Conservation (phyloP, 768 basidiomycete genomes). For the Mycena vitilis region DNA sequence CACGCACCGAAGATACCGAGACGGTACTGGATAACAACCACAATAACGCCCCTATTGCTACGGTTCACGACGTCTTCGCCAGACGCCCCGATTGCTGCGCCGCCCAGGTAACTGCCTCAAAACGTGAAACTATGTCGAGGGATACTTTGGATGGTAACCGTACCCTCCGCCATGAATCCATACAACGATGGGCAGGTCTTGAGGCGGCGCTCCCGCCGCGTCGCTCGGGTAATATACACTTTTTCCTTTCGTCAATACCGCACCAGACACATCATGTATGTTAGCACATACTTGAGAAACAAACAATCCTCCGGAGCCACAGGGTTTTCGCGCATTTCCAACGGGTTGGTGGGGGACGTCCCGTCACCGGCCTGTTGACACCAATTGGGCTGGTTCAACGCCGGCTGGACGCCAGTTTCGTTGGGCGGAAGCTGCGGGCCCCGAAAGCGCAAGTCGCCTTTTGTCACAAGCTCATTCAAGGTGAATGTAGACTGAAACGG, state of each 20-base stretch:
- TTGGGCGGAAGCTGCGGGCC: slow-evolving; percentile 32
- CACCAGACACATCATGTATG: not conserved
- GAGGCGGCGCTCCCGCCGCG: slow-evolving; percentile 10
- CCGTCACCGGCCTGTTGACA: slow-evolving; percentile 23
- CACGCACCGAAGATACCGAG: slow-evolving; percentile 35
- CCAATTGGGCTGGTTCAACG: slow-evolving; percentile 4
- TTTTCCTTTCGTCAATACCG: not conserved
- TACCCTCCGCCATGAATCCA: slow-evolving; percentile 42
- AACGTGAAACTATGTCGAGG: not conserved
- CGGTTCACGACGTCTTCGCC: slow-evolving; percentile 37
- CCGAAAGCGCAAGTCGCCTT: slow-evolving; percentile 40
- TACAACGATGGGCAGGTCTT: slow-evolving; percentile 35
- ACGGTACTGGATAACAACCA: slow-evolving; percentile 44
- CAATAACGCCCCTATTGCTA: slow-evolving; percentile 37
- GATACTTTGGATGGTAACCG: not conserved
- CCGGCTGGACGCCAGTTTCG: slow-evolving; percentile 17
- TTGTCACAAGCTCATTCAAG: not conserved
- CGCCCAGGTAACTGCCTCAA: slow-evolving; percentile 27
- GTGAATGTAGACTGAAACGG: not conserved
- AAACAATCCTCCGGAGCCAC: slow-evolving; percentile 46
- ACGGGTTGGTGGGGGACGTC: slow-evolving; percentile 17
- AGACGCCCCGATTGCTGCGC: slow-evolving; percentile 1
- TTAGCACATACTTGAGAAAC: slow-evolving; percentile 42
- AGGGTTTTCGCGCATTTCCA: slow-evolving; percentile 7
- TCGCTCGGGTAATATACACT: slow-evolving; percentile 28